phyloP scores from a whole-genome alignment of 2,329 filamentous ascomycete species.

The Xylariaceae sp. region DNA sequence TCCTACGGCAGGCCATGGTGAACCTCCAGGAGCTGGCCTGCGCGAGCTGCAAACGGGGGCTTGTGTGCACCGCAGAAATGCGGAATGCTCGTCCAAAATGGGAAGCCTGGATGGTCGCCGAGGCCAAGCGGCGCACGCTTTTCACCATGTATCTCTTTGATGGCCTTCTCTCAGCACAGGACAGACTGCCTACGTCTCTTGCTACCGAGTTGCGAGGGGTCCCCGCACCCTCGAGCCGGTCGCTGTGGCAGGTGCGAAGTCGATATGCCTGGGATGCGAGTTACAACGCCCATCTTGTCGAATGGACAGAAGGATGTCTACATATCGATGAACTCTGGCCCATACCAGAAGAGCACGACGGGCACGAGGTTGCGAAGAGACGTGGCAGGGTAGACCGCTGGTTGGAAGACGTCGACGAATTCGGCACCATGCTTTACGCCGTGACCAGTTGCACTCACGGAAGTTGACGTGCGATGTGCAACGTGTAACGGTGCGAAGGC shows the following conservation, averaged over 20 bases:
- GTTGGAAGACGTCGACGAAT: slow-evolving; percentile 44
- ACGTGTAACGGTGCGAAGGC: too few species aligned
- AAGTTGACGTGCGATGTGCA: slow-evolving; percentile 19
- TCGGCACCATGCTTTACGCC: slow-evolving; percentile 45
- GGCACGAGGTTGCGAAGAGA: slow-evolving; percentile 22
- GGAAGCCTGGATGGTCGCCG: slow-evolving; percentile 46
- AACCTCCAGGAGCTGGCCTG: slow-evolving; percentile 44
- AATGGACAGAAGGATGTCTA: slow-evolving; percentile 34
- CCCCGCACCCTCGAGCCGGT: slow-evolving; percentile 31
- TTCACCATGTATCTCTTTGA: slow-evolving; percentile 48
- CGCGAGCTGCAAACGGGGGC: slow-evolving; percentile 29
- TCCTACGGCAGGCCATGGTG: slow-evolving; percentile 37
- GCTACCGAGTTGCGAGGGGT: slow-evolving; percentile 40
- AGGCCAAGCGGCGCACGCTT: slow-evolving; percentile 44
- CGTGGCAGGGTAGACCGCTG: slow-evolving; percentile 37
- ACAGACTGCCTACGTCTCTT: slow-evolving; percentile 38
- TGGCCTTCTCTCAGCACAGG: slow-evolving; percentile 35
- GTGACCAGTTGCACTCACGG: slow-evolving; percentile 39
- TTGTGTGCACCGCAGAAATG: slow-evolving; percentile 36
- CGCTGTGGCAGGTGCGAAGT: slow-evolving; percentile 34
- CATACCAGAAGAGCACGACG: slow-evolving; percentile 23
- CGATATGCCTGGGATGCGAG: slow-evolving; percentile 32
- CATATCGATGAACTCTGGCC: slow-evolving; percentile 46
- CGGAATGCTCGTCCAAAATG: slow-evolving; percentile 33
- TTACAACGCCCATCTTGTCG: slow-evolving; percentile 34